phyloP scores from a whole-genome alignment of 306 rosid genomes.

The Ochetophila trinervis region DNA sequence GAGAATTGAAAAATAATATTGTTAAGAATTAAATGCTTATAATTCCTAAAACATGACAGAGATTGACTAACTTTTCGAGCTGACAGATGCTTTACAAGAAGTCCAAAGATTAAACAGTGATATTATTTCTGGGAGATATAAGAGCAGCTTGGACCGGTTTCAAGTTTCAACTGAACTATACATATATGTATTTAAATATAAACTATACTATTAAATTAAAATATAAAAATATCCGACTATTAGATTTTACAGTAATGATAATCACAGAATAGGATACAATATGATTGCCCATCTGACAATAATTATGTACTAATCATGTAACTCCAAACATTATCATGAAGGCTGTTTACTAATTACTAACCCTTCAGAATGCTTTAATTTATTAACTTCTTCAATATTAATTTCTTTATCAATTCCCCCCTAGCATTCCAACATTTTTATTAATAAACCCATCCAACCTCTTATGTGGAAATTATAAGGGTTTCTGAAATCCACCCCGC shows the following conservation, averaged over 20 bases:
- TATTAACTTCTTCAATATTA: neutral
- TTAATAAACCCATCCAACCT: neutral
- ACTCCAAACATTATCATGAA: constrained; percentile 8
- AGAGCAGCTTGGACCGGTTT: no score
- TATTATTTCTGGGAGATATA: no score
- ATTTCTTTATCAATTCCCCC: neutral
- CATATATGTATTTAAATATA: no score
- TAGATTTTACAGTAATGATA: constrained; percentile 18
- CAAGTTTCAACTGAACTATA: no score
- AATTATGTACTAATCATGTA: constrained; percentile 33
- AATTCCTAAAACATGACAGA: no score
- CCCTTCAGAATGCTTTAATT: no score
- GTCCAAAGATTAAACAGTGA: constrained; percentile 7
- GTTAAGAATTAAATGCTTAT: neutral
- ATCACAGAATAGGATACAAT: constrained; percentile 22
- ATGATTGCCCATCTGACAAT: constrained; percentile 28
- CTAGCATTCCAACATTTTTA: neutral
- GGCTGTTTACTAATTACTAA: constrained; percentile 5
- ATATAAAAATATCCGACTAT: neutral
- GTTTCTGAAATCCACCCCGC: no score
- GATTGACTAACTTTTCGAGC: no score
- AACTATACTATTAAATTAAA: no score
- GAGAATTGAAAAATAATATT: neutral
- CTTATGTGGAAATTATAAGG: no score
- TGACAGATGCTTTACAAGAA: neutral